phyloP scores from a whole-genome alignment of 257 asterid genomes.

The Plantago elongata region DNA sequence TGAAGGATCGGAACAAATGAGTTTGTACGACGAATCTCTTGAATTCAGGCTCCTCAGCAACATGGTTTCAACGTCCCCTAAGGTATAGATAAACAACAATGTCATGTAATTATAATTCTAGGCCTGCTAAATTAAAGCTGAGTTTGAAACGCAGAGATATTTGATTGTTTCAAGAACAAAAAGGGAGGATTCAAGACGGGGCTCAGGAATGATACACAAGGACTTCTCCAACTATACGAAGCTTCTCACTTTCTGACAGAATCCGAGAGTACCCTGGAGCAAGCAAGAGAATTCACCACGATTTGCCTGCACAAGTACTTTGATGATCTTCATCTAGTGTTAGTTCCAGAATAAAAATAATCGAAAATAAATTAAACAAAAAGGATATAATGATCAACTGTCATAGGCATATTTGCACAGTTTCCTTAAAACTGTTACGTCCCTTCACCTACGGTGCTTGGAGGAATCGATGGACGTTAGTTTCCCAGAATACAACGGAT shows the following conservation, averaged over 20 bases:
- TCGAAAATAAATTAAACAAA: too few relatives aligned
- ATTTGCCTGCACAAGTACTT: neutral
- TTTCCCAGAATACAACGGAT: too few relatives aligned
- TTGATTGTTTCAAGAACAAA: slow-evolving; percentile 24
- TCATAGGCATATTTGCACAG: too few relatives aligned
- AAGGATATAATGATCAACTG: too few relatives aligned
- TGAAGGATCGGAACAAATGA: neutral
- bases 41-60: slow-evolving; percentile 25
- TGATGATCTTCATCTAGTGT: neutral
- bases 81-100: slow-evolving; percentile 8
- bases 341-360: too few relatives aligned
- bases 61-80: slow-evolving; percentile 20
- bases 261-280: slow-evolving; percentile 26
- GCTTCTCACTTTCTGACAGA: slow-evolving; percentile 22
- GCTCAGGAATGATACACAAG: slow-evolving; percentile 16
- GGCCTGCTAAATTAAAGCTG: too few relatives aligned
- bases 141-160: slow-evolving; percentile 16
- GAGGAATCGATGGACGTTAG: too few relatives aligned
- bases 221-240: slow-evolving; percentile 29
- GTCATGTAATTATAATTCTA: too few relatives aligned
- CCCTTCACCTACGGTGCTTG: too few relatives aligned
- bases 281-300: slow-evolving; percentile 20
- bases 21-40: slow-evolving; percentile 19
- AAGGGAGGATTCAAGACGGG: slow-evolving; percentile 12
- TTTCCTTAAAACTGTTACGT: too few relatives aligned